Percentiles rank a stretch among this genome's conserved stretches.
Conservation (phyloP, 2,329 filamentous ascomycete genomes). For the Claviceps sp. region DNA sequence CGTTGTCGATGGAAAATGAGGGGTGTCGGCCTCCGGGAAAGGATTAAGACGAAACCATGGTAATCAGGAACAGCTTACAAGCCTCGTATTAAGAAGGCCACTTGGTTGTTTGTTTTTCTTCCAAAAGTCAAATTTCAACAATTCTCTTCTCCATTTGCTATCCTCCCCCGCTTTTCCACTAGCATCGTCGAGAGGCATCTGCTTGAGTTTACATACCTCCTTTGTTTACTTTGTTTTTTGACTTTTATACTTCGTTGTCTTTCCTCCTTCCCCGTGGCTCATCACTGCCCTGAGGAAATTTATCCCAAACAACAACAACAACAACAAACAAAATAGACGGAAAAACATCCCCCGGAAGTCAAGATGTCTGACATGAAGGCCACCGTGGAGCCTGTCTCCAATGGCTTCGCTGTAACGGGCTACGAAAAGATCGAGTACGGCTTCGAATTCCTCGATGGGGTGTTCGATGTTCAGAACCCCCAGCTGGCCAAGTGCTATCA, state of each 20-base stretch:
- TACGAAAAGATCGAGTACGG: conserved; percentile 68
- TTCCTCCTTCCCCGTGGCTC: background rate
- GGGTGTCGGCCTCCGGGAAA: too few relatives aligned
- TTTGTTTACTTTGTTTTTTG: background rate
- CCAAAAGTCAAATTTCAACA: background rate
- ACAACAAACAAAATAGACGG: background rate
- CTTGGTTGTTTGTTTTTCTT: background rate
- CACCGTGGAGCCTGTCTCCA: conserved; percentile 46
- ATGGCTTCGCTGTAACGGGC: conserved; percentile 57
- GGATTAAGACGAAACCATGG: too few relatives aligned
- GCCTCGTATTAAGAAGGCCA: background rate
- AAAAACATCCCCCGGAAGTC: background rate
- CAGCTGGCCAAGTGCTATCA: conserved; percentile 53
- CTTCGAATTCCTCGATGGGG: conserved; percentile 57
- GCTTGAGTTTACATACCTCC: background rate
- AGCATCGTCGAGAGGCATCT: background rate
- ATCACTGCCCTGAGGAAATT: background rate
- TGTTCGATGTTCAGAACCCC: conserved; percentile 47
- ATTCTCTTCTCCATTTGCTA: background rate
- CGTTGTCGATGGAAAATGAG: background rate
- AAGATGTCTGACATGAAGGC: conserved; percentile 58
- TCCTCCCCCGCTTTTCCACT: background rate
- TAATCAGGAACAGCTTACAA: too few relatives aligned
- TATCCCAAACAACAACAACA: background rate
- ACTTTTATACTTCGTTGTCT: background rate